Base-by-base conservation (phyloP, 1,139 yeast species). In the Hyphopichia buzzinii region DNA sequence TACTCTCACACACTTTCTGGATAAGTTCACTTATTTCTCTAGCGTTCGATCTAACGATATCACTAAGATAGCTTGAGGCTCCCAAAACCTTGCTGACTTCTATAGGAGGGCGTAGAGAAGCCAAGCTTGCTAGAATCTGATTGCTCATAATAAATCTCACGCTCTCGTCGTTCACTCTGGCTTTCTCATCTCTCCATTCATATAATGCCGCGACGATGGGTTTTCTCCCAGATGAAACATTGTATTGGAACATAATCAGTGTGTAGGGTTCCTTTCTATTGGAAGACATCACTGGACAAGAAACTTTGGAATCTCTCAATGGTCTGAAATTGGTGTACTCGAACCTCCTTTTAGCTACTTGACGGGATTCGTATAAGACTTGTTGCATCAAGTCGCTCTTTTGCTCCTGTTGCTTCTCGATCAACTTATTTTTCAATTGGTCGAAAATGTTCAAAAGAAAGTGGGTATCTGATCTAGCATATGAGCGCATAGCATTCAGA, bases 391-490 rank as follows among this genome's bases (percentile, higher is more conserved):
- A 7, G 10, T 19, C 23, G 23, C 23, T 19, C 36, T 49, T 55
- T 8, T 46, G 49, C 7, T 49, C 46, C 8, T 50, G 56, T 7
- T 44, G 38, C 12, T 29, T 13, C n/a, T 27, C 17, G 5, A 85
- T 52, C 28, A 92, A 65, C 51, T 74, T 72, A 47, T 84, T 84
- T 42, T 80, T 79, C 57, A 92, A 62, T 46, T 78, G 79, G 51
- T 89, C 95, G 58, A 71, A 94, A 16, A 92, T 84, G 55, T 84
- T 79, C 29, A 92, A 69, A 39, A 92, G 62, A 51, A 89, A 92
- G 57, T 92, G 99, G 0, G 98, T 92, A 61, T 92, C 99, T 0
- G 97, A 86, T 47, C 96, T 75, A 0, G 99, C 99, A 59, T 92
- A 92, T 15, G 85, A 78, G 43, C 72, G 59, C 94, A 92, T 84